Evolutionary conservation across 345 rosid species (phyloP).

Genomic region (Moricandia arvensis): DNA sequence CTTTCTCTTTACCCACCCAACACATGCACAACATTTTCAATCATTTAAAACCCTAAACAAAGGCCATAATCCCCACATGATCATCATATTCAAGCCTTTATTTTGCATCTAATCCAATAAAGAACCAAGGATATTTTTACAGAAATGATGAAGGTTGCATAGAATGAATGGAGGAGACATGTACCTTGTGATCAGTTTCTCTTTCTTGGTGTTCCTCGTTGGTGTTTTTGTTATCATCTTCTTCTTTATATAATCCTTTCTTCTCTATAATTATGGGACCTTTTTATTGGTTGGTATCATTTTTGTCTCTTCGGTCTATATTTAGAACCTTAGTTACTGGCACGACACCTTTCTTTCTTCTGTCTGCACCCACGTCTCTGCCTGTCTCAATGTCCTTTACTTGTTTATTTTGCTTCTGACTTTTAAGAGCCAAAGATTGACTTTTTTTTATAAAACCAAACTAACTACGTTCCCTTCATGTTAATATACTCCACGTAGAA

Average conservation of each 20-base stretch:
- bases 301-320: conserved; percentile 30
- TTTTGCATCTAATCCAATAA: not conserved
- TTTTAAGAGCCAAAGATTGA: not conserved
- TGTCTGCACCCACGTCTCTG: conserved; percentile 39
- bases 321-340: conserved; percentile 39
- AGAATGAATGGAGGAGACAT: conserved; percentile 4
- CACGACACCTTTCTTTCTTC: conserved; percentile 32
- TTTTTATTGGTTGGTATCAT: conserved; percentile 29
- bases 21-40: conserved; percentile 8
- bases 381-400: conserved; percentile 7
- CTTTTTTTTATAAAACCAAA: not conserved
- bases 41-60: not conserved
- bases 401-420: conserved; percentile 10
- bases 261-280: conserved; percentile 26
- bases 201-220: conserved; percentile 16
- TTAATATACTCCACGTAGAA: not conserved
- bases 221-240: not conserved
- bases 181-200: conserved; percentile 19
- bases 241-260: conserved; percentile 25
- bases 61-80: not conserved
- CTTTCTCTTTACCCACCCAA: not conserved
- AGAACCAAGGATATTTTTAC: not conserved
- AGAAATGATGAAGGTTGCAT: not conserved
- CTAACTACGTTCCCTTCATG: not conserved
- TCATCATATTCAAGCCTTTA: not conserved